phyloP scores from a whole-genome alignment of 345 rosid species.

The Populus davidiana region DNA sequence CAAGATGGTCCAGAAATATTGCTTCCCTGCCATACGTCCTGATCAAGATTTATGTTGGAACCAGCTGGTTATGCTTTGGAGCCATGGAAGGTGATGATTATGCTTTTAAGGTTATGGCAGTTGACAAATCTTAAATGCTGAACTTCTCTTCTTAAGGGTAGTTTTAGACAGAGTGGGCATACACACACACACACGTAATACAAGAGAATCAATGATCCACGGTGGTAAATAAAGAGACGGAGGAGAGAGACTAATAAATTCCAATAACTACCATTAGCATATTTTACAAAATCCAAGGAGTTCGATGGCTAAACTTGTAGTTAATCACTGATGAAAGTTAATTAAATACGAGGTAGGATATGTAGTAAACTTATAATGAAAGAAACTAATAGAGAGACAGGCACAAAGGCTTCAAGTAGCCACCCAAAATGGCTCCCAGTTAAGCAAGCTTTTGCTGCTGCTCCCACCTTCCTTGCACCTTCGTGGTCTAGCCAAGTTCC shows the following conservation, averaged over 20 bases:
- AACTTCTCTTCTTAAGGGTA: background rate
- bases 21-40: background rate
- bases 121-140: background rate
- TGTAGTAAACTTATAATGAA: background rate
- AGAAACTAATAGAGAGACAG: background rate
- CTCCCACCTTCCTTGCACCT: conserved; percentile 20
- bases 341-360: no score
- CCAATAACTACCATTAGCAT: conserved; percentile 20
- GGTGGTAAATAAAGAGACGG: background rate
- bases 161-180: background rate
- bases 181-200: no score
- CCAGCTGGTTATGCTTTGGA: no score
- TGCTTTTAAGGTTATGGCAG: background rate
- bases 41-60: background rate
- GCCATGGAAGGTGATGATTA: background rate
- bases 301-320: background rate
- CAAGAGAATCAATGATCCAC: no score
- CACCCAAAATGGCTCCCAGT: conserved; percentile 18
- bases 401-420: background rate
- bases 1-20: background rate
- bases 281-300: conserved; percentile 2
- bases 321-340: background rate
- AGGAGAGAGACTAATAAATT: background rate
- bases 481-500: conserved; percentile 1
- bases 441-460: conserved; percentile 5